These are phyloP conservation scores for Ampelomyces quisqualis DNA, from an alignment of 2,329 filamentous ascomycete genomes.

Conservation along the genomic window DNA sequence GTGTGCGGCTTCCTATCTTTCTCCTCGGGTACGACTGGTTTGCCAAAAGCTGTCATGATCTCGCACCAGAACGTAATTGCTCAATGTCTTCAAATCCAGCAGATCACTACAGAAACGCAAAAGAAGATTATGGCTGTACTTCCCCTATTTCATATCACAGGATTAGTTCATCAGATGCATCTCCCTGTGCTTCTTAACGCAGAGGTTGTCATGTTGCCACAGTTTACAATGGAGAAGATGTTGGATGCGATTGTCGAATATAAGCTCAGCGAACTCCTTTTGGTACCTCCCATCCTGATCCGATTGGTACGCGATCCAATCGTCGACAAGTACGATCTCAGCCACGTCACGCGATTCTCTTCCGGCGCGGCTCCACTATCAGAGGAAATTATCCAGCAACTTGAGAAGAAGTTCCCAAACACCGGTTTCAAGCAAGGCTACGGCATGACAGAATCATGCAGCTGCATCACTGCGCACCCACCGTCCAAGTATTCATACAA, in stretches of 20 bases:
- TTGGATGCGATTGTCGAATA: conserved; percentile 51
- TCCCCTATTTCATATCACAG: conserved; percentile 41
- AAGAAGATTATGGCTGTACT: conserved; percentile 41
- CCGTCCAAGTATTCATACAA: conserved; percentile 58
- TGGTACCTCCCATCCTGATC: conserved; percentile 62
- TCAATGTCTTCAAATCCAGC: conserved; percentile 59
- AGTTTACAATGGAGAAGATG: conserved; percentile 60
- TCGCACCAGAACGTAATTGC: conserved; percentile 46
- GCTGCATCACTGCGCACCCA: conserved; percentile 63
- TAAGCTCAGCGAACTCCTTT: conserved; percentile 51
- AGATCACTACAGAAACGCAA: conserved; percentile 47
- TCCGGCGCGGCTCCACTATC: conserved; percentile 62
- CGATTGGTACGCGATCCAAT: conserved; percentile 59
- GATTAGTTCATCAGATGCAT: conserved; percentile 54
- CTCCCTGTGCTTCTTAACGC: conserved; percentile 64
- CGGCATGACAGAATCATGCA: conserved; percentile 68
- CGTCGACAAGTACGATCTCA: conserved; percentile 58
- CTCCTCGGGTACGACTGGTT: conserved; percentile 40
- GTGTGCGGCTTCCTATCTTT: conserved; percentile 54
- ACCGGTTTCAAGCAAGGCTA: conserved; percentile 67
- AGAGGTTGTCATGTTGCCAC: conserved; percentile 65
- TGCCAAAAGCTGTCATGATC: conserved; percentile 43
- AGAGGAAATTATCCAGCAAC: conserved; percentile 58
- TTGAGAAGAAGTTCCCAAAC: conserved; percentile 58
- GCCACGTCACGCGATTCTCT: conserved; percentile 57